phyloP scores from a whole-genome alignment of 106 monocot species.

The Amphibolis antarctica region DNA sequence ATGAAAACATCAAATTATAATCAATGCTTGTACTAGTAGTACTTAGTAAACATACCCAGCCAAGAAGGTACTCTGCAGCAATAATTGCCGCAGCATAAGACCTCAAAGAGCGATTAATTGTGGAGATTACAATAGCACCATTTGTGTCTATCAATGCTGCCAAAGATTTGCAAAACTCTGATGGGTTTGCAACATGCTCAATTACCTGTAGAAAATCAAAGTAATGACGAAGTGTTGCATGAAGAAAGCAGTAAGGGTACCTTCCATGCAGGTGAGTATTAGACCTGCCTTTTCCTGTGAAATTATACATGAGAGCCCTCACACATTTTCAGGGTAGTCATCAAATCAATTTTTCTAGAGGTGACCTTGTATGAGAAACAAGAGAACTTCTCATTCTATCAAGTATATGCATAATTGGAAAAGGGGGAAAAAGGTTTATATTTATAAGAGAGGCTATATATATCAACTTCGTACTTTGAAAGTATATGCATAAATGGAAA shows the following conservation, averaged over 20 bases:
- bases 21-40: not conserved
- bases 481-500: too few species aligned
- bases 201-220: constrained; percentile 48
- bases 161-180: constrained; percentile 70
- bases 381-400: too few species aligned
- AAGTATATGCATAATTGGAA: too few species aligned
- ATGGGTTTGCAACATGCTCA: constrained; percentile 92
- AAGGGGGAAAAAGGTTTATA: too few species aligned
- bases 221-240: not conserved
- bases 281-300: too few species aligned
- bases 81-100: constrained; percentile 88
- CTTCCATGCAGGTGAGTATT: too few species aligned
- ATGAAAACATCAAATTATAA: not conserved
- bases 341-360: too few species aligned
- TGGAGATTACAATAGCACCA: constrained; percentile 79
- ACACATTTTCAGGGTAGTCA: too few species aligned
- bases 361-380: too few species aligned
- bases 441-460: too few species aligned
- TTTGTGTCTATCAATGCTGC: constrained; percentile 41
- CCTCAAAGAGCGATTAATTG: constrained; percentile 76
- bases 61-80: constrained; percentile 90
- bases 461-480: too few species aligned
- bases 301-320: too few species aligned
- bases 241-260: not conserved
- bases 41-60: constrained; percentile 49